Evolutionary conservation across 1,139 yeast genomes (phyloP), one percentile per base, ranked within the genome.

Genomic region (Yarrowia galli): DNA sequence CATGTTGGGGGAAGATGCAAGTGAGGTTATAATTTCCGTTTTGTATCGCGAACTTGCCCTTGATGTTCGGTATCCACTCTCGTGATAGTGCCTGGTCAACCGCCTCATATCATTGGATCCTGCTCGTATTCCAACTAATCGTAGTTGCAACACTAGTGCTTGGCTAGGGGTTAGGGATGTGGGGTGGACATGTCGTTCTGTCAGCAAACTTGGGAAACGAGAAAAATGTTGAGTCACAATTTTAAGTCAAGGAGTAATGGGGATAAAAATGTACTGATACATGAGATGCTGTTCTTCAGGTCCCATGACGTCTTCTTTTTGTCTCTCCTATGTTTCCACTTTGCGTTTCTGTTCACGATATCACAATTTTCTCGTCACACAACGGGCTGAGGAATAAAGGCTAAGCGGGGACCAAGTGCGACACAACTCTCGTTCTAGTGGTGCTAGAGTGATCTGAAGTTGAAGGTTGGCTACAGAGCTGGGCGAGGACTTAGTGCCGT

Each of bases 1-100:
- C 63, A 56, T 56, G 20, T 56, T 42, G 63, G 63, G 63, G 63
- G 18, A 56, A 28, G 63, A 56, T 10, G 36, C 46, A 38, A 56
- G 38, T n/a, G 63, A 40, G 42, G 60, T 36, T 53, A 53, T 53
- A 53, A 53, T 53, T 53, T 36, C 60, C 60, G 32, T 35, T 20
- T 51, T 53, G 60, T 36, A 22, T 22, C 45, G 16, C 10, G 13
- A 22, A 18, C 8, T 53, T 36, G 60, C 60, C 60, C 60, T 36
- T 53, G 45, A 36, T 53, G 60, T 36, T 9, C 2, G 43, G 60
- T 22, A 53, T 10, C 60, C 60, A 53, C 45, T 22, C 40, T 20
- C n/a, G 22, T 15, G 16, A 49, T 18, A 35, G 22, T 8, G n/a
- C 8, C n/a, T 51, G 42, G 15, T 13, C n/a, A 32, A 16, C 43